Base-by-base conservation (phyloP, 192 early-diverging fungal genomes). In the Coemansia asiatica region DNA sequence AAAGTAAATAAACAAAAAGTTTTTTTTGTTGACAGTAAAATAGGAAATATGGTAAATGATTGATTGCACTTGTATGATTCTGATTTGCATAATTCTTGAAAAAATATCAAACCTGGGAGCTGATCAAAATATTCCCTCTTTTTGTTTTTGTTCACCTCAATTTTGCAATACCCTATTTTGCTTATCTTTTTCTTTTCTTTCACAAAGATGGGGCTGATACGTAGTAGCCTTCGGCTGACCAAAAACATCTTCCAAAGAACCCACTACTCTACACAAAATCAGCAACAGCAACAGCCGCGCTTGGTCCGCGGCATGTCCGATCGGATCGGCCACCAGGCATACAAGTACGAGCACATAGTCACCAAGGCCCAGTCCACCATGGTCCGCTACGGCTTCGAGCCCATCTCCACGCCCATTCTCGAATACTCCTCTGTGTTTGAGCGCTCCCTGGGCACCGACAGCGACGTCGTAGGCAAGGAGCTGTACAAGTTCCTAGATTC, bases 401-500 rank as follows among this genome's bases (percentile, higher is more conserved):
- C 87, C 68, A 74, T 89, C 23, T 68, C 76, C 23, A 89, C 89
- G 6, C 89, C 89, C 6, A 81, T 89, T 22, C 73, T 90, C 15
- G 89, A 90, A 63, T 83, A 86, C 74, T 82, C 87, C 7, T 78
- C 83, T 23, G 81, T 89, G 0, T 88, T 87, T 58, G 85, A 90
- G 31, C 69, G 86, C 54, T 83, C 87, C 4, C 67, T 90, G 19
- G 89, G 89, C 1, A 59, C 73, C 13, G 83, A 84, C 47, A 85
- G 85, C 12, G 89, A 90, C 68, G 86, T 90, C 1, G 82, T 90
- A 4, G 85, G 87, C 18, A 90, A 90, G 48, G 89, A 90, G 64
- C 65, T 90, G 25, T 90, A 88, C 73, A 85, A 73, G 33, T 89
- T 90, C 55, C 72, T 75, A 9, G 87, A 88, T 69, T 84, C 85